A percentile compares a stretch with the other conserved stretches of the same genome.
Evolutionary conservation across 345 rosid species (phyloP).

Genomic region (Isatis tinctoria): DNA sequence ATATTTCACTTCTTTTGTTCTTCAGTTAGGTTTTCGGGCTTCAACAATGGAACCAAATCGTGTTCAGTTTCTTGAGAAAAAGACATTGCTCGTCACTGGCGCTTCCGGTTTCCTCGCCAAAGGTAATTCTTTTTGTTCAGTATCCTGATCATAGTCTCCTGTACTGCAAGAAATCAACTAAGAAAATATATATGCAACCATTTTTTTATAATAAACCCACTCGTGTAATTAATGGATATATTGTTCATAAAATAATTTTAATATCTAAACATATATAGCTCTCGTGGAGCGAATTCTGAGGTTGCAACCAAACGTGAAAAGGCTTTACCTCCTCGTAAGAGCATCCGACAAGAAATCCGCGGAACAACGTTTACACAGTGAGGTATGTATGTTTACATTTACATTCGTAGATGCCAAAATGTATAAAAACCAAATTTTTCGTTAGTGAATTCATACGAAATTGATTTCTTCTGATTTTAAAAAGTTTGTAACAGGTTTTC

Average conservation of each 20-base stretch:
- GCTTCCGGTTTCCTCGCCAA: background rate
- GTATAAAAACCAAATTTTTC: background rate
- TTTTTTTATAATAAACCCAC: background rate
- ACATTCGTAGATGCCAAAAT: background rate
- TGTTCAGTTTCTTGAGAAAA: constrained; percentile 1
- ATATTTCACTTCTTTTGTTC: background rate
- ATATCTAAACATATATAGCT: background rate
- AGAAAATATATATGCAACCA: background rate
- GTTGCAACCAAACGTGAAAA: constrained; percentile 18
- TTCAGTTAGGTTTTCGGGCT: background rate
- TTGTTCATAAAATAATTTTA: background rate
- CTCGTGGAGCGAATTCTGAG: constrained; percentile 15
- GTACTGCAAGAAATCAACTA: background rate
- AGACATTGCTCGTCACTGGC: background rate
- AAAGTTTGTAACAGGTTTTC: constrained; percentile 31
- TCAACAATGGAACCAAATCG: background rate
- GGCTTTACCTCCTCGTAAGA: constrained; percentile 17
- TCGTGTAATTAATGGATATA: background rate
- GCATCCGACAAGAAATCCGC: constrained; percentile 17
- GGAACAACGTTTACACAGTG: background rate
- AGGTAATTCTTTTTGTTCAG: background rate
- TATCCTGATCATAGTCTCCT: background rate
- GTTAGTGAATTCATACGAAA: background rate
- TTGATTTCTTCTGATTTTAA: background rate
- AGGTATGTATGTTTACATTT: constrained; percentile 23